Evolutionary conservation across 2,329 filamentous ascomycete genomes (phyloP), one percentile per base, ranked within the genome.

Genomic region (Paecilomyces formosus): DNA sequence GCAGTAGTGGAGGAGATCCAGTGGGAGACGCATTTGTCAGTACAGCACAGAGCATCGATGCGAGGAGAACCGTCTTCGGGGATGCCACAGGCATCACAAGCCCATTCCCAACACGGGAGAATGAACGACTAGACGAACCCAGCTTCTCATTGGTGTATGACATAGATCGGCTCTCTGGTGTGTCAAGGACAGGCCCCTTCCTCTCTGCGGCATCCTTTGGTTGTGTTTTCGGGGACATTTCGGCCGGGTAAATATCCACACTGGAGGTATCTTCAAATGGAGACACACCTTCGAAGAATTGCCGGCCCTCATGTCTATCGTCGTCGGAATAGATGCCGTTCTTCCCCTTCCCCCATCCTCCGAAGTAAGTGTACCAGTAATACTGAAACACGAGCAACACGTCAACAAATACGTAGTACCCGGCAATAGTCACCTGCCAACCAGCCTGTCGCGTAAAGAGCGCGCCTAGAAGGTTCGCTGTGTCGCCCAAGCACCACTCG

Each of bases 321-420:
- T 68, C 63, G 53, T 68, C 63, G 54, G 64, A 63, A 28, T 65
- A 62, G 26, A 71, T 59, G 18, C 66, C 65, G 57, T 64, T 60
- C 55, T 72, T 72, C 12, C 63, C 68, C 21, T 78, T 75, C 57
- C 78, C 70, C 53, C 77, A 79, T 57, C 81, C 76, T 65, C 81
- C 79, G 60, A 84, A 68, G 60, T 82, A 76, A 55, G 84, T 84
- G 65, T 88, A 88, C 84, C 85, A 88, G 39, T 86, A 74, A 75
- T 84, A 88, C 72, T 88, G 86, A 35, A 77, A 74, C 7, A 86
- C 83, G 28, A 88, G 74, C 35, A 82, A 79, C 30, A 85, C 72
- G 68, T 88, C 86, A 2, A 88, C 86, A 26, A 82, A 81, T 55
- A 87, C 84, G 67, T 88, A 88, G 72, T 88, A 88, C 22, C 72